Conservation (phyloP, 768 basidiomycete genomes). For the Russula sp. region DNA sequence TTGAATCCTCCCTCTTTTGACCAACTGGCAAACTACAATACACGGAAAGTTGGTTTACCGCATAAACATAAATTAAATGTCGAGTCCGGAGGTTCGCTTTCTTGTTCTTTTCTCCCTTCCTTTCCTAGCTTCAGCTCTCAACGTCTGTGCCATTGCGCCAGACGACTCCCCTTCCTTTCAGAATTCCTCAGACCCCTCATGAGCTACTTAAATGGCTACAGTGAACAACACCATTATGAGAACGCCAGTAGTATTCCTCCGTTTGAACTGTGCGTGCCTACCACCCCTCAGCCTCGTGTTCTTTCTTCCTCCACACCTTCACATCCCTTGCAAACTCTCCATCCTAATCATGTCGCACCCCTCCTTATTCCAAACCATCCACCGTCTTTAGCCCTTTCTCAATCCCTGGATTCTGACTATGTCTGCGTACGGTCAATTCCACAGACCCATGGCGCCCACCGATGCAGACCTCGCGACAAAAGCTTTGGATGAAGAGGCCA, state of each 20-base stretch:
- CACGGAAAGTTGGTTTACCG: not conserved
- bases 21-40: not conserved
- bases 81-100: not conserved
- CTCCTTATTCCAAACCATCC: conserved; percentile 2
- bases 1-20: not conserved
- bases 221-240: conserved; percentile 15
- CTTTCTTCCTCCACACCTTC: not conserved
- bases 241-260: conserved; percentile 22
- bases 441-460: conserved; percentile 51
- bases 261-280: conserved; percentile 23
- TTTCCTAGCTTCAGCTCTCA: not conserved
- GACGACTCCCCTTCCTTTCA: not conserved
- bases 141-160: not conserved
- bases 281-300: conserved; percentile 20
- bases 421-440: conserved; percentile 58
- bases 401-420: conserved; percentile 2
- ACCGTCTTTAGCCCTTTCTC: conserved; percentile 5
- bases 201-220: conserved; percentile 17
- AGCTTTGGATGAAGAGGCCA: conserved; percentile 62
- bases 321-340: conserved; percentile 1
- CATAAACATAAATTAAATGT: not conserved
- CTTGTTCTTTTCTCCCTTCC: not conserved
- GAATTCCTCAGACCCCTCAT: conserved; percentile 1
- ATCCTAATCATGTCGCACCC: not conserved
- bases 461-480: conserved; percentile 72